A percentile compares a stretch with the other conserved stretches of the same genome.
Conservation (phyloP, 352 stramenopile species). For the Lagenidium sp. region DNA sequence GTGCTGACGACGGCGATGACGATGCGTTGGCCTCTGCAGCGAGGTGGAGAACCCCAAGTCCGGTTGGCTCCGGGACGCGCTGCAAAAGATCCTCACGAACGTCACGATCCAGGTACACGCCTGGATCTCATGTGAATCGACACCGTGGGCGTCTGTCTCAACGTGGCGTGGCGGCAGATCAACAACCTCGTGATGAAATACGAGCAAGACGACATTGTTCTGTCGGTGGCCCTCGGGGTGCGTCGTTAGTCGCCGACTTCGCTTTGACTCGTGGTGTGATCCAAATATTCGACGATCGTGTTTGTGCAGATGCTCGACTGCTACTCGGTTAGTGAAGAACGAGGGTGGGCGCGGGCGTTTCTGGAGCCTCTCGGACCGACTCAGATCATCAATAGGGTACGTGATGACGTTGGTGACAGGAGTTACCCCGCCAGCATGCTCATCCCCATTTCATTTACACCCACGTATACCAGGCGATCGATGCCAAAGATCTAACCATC, state of each 20-base stretch:
- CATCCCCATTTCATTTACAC: no score
- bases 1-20: no score
- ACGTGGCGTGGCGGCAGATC: conserved; percentile 21
- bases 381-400: conserved; percentile 18
- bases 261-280: no score
- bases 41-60: conserved; percentile 77
- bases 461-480: conserved; percentile 40
- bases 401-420: no score
- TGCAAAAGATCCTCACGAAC: conserved; percentile 79
- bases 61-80: conserved; percentile 66
- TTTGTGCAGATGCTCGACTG: conserved; percentile 69
- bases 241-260: conserved; percentile 3
- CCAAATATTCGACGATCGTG: no score
- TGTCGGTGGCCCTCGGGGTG: conserved; percentile 77
- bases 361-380: conserved; percentile 38
- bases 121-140: neutral
- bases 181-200: conserved; percentile 88
- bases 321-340: conserved; percentile 54
- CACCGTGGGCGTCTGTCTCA: neutral
- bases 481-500: conserved; percentile 73
- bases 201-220: conserved; percentile 79
- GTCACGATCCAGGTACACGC: conserved; percentile 51
- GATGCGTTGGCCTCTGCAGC: no score
- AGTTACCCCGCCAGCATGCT: no score
- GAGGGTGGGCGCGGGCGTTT: conserved; percentile 56